A percentile compares a stretch with the other conserved stretches of the same genome.
Evolutionary conservation across 345 rosid species (phyloP).

Genomic region (Ceriops zippeliana): DNA sequence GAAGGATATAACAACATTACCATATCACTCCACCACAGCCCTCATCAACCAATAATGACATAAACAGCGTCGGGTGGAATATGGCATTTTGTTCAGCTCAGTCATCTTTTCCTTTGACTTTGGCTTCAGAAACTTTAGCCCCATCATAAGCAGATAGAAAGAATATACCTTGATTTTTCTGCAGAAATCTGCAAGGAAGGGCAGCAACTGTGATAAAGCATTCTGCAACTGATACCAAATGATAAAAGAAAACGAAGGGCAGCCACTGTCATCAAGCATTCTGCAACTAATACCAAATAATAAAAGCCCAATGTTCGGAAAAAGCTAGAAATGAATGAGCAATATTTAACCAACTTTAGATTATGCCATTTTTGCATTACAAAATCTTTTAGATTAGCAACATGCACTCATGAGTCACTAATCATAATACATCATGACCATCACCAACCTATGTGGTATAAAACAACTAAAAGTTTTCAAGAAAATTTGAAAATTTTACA

Average conservation of each 20-base stretch:
- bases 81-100: conserved; percentile 21
- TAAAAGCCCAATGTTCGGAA: neutral
- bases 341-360: neutral
- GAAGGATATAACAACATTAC: conserved; percentile 4
- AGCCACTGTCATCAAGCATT: too few relatives aligned
- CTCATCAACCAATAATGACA: conserved; percentile 6
- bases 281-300: neutral
- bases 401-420: neutral
- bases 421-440: neutral
- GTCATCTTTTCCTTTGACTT: conserved; percentile 75
- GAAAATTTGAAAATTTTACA: too few relatives aligned
- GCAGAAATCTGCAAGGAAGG: conserved; percentile 59
- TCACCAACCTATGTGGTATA: neutral
- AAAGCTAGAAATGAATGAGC: neutral
- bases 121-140: conserved; percentile 46
- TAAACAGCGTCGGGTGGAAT: neutral
- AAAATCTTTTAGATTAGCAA: neutral
- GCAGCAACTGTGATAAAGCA: too few relatives aligned
- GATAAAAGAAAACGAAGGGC: neutral
- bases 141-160: conserved; percentile 72
- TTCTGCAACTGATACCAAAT: neutral
- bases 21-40: neutral
- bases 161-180: conserved; percentile 81
- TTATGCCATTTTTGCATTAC: neutral
- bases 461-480: neutral